Percentiles rank a stretch among this genome's conserved stretches.
phyloP scores from a whole-genome alignment of 176 grass and related monocot species.

The Ensete glaucum region DNA sequence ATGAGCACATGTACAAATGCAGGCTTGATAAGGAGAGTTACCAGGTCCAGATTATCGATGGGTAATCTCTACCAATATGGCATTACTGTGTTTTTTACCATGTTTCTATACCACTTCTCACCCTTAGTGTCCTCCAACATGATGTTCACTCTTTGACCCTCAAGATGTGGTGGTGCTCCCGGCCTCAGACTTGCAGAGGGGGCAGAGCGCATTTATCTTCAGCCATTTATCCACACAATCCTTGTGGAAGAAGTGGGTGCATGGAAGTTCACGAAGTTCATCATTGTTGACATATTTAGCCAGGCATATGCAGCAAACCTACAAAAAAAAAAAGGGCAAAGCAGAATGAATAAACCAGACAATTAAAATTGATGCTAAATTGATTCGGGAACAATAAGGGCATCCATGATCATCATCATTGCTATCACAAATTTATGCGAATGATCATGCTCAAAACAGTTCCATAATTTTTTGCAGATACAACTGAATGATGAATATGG shows the following conservation, averaged over 20 bases:
- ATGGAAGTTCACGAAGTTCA: slow-evolving; percentile 74
- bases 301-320: slow-evolving; percentile 87
- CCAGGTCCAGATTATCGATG: no score
- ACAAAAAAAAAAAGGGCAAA: slow-evolving; percentile 19
- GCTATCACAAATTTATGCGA: background rate
- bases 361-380: background rate
- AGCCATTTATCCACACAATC: slow-evolving; percentile 98
- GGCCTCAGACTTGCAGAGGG: slow-evolving; percentile 80
- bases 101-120: background rate
- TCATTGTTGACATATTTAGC: slow-evolving; percentile 71
- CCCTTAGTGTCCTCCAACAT: background rate
- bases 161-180: slow-evolving; percentile 13
- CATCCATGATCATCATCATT: no score
- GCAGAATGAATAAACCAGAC: background rate
- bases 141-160: background rate
- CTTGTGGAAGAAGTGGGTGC: slow-evolving; percentile 72
- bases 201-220: slow-evolving; percentile 78
- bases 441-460: background rate
- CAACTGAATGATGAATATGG: background rate
- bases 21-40: no score
- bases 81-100: background rate
- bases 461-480: background rate
- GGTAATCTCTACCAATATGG: no score
- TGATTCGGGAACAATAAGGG: background rate
- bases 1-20: no score